Base-by-base conservation (phyloP, 2,329 filamentous ascomycete species). In the Fusarium dlaminii region DNA sequence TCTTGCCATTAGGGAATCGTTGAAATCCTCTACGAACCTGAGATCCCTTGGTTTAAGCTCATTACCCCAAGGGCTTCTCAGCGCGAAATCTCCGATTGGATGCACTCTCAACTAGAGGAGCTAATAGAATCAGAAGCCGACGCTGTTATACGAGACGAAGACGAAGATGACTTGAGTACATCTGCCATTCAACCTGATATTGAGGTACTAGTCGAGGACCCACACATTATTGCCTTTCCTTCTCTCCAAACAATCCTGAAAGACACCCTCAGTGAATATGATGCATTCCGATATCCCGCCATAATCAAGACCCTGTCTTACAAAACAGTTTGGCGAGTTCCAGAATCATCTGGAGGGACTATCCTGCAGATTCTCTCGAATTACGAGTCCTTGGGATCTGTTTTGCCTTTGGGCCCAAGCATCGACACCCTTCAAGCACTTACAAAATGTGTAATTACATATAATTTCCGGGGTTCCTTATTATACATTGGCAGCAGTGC, bases 1-100 rank as follows among this genome's bases (percentile, higher is more conserved):
- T 20, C n/a, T 69, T 59, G 8, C 14, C 13, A 17, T 14, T 37
- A 63, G 32, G 66, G 77, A 12, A 39, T 81, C 1, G 1, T 78
- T 2, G 82, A 84, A 52, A 73, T 84, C 11, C 73, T 84, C 8
- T 83, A 83, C 37, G 82, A 84, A 32, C 81, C 82, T 3, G 79
- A 82, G 0, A 63, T 79, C 0, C 77, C 81, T 2, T 83, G 80
- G 79, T 82, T 84, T 65, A 83, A 83, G 59, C 51, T 81, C 11
- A 80, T 82, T 22, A 51, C 77, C 0, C 4, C 17, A 9, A 22
- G 22, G 2, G 46, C 56, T 4, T 8, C 63, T 24, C 72, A 78
- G 20, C 17, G 54, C 15, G 37, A 61, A 13, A 66, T 81, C 10
- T 68, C 65, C 1, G 17, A 59, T 2, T 68, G 59, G 30, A 67